Conservation (phyloP, 257 asterid genomes). For the Avicennia marina region DNA sequence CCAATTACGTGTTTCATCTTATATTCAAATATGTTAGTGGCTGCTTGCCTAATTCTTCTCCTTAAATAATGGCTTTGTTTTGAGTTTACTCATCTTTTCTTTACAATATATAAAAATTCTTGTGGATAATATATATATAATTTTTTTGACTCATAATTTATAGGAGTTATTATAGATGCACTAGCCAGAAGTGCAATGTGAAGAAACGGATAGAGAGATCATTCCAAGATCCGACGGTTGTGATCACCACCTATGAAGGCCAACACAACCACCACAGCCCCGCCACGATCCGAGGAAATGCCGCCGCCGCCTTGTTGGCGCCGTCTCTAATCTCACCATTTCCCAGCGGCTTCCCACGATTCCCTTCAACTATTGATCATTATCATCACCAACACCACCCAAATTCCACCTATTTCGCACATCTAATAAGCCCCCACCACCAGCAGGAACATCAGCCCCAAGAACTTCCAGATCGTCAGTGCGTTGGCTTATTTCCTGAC, state of each 20-base stretch:
- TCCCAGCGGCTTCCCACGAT: conserved; percentile 23
- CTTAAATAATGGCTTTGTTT: background rate
- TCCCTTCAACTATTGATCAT: conserved; percentile 13
- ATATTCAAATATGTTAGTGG: background rate
- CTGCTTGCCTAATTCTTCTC: background rate
- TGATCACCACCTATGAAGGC: conserved; percentile 90
- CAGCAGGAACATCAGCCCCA: conserved; percentile 20
- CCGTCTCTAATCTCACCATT: conserved; percentile 39
- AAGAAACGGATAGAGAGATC: conserved; percentile 91
- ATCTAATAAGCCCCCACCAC: conserved; percentile 13
- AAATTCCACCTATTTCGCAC: conserved; percentile 17
- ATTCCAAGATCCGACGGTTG: conserved; percentile 60
- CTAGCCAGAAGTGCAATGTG: conserved; percentile 68
- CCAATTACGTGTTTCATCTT: background rate
- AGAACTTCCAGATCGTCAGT: conserved; percentile 1
- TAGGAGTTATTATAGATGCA: conserved; percentile 90
- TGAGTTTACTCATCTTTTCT: background rate
- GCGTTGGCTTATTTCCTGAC: conserved; percentile 21
- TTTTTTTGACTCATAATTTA: background rate
- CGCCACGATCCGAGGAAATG: conserved; percentile 51
- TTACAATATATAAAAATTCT: no score
- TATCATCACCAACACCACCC: background rate
- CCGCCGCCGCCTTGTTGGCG: conserved; percentile 45
- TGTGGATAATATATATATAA: no score
- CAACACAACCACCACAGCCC: conserved; percentile 89